A percentile compares a stretch with the other conserved stretches of the same genome.
Conservation (phyloP, 331 rosid species). For the Stylosanthes scabra region DNA sequence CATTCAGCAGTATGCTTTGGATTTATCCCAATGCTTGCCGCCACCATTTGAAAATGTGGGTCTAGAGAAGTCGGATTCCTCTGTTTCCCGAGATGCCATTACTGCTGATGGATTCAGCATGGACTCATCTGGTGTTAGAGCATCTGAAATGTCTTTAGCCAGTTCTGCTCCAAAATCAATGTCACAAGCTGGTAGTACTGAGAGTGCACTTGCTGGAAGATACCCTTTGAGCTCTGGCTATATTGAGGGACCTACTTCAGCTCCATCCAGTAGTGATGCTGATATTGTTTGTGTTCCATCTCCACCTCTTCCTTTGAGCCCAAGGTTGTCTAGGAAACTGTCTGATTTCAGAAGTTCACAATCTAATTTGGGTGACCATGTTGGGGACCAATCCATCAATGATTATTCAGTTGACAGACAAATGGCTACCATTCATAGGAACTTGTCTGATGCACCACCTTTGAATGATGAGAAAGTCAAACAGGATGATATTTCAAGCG, state of each 20-base stretch:
- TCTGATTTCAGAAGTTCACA: conserved; percentile 84
- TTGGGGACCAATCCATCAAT: conserved; percentile 68
- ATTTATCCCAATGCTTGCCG: conserved; percentile 93
- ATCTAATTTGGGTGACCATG: conserved; percentile 63
- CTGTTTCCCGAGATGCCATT: conserved; percentile 61
- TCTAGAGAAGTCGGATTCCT: conserved; percentile 79
- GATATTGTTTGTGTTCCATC: conserved; percentile 73
- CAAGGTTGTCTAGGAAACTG: conserved; percentile 75
- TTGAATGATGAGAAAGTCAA: conserved; percentile 59
- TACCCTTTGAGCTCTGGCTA: conserved; percentile 66
- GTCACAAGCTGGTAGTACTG: conserved; percentile 56
- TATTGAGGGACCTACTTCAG: conserved; percentile 54
- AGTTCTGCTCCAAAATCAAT: conserved; percentile 63
- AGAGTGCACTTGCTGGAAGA: conserved; percentile 56
- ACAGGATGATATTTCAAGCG: conserved; percentile 72
- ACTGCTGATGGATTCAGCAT: conserved; percentile 66
- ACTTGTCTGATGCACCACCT: conserved; percentile 63
- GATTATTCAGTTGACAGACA: conserved; percentile 80
- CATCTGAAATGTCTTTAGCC: conserved; percentile 54
- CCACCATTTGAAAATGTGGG: conserved; percentile 76
- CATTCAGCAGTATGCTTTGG: conserved; percentile 98
- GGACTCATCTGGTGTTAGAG: conserved; percentile 60
- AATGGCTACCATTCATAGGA: conserved; percentile 58
- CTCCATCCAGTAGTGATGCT: conserved; percentile 63
- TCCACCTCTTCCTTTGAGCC: conserved; percentile 87